These are phyloP conservation scores for Salvia miltiorrhiza DNA, from an alignment of 257 asterid species.

Conservation along the genomic window DNA sequence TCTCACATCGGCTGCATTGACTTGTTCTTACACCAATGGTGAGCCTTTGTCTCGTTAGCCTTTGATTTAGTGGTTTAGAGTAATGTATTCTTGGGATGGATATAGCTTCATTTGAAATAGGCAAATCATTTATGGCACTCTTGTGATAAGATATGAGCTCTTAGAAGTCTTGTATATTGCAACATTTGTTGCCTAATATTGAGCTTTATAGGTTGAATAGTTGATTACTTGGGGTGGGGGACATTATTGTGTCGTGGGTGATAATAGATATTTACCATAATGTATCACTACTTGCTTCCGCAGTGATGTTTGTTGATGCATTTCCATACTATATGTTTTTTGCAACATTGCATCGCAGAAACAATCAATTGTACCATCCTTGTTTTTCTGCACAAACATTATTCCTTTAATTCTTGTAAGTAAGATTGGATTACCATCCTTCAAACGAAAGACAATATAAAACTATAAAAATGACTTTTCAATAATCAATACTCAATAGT, in stretches of 20 bases:
- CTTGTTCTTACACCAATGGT: too few species aligned
- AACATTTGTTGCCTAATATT: not conserved
- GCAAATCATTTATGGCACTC: not conserved
- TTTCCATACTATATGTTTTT: not conserved
- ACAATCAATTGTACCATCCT: not conserved
- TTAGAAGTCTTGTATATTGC: not conserved
- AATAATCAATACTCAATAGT: too few species aligned
- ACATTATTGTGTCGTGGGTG: not conserved
- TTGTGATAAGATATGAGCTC: not conserved
- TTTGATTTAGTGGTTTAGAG: not conserved
- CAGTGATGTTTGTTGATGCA: not conserved
- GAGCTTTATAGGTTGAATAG: not conserved
- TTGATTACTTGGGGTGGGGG: not conserved
- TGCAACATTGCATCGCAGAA: constrained; percentile 2
- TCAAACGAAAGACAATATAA: too few species aligned
- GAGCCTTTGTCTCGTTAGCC: too few species aligned
- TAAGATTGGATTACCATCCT: too few species aligned
- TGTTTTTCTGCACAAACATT: too few species aligned
- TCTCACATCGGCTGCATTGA: too few species aligned
- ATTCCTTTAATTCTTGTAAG: too few species aligned
- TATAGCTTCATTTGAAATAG: not conserved
- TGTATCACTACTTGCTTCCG: not conserved
- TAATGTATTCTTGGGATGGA: not conserved
- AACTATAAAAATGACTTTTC: too few species aligned
- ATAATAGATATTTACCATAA: not conserved